Evolutionary conservation across 768 basidiomycete genomes (phyloP).

Genomic region (Lactarius sanguifluus): DNA sequence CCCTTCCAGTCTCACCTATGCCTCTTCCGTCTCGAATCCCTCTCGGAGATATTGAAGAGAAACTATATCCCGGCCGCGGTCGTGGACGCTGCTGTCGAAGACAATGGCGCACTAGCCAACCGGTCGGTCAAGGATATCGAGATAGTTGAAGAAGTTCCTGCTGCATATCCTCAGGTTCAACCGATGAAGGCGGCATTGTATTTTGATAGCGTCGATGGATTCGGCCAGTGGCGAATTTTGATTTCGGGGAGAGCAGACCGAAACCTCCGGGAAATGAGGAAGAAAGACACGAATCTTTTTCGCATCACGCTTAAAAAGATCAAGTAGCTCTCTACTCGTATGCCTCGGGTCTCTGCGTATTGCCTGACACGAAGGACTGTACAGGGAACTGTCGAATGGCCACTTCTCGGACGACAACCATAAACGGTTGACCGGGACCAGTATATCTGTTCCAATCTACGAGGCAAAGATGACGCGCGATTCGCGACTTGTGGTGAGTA

Average conservation of each 20-base stretch:
- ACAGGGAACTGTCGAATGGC: conserved; percentile 66
- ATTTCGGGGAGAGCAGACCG: conserved; percentile 51
- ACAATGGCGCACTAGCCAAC: not conserved
- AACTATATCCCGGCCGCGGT: conserved; percentile 11
- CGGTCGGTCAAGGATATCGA: not conserved
- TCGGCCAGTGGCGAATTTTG: conserved; percentile 64
- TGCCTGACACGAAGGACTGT: not conserved
- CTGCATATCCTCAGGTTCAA: conserved; percentile 49
- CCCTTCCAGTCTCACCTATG: conserved; percentile 13
- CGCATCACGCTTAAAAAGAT: conserved; percentile 66
- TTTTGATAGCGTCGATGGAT: conserved; percentile 57
- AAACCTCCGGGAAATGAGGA: conserved; percentile 49
- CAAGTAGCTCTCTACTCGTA: conserved; percentile 40
- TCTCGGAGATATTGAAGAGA: conserved; percentile 9
- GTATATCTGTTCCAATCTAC: conserved; percentile 55
- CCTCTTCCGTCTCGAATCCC: conserved; percentile 14
- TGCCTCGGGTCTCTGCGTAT: not conserved
- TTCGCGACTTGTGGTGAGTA: conserved; percentile 27
- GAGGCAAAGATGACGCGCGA: conserved; percentile 62
- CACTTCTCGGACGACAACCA: conserved; percentile 71
- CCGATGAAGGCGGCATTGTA: conserved; percentile 61
- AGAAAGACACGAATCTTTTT: conserved; percentile 48
- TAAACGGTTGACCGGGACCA: conserved; percentile 50
- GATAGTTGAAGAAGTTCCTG: conserved; percentile 26
- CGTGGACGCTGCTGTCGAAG: not conserved